Conservation (phyloP, 202 grass and related monocot genomes). For the Zizania palustris region DNA sequence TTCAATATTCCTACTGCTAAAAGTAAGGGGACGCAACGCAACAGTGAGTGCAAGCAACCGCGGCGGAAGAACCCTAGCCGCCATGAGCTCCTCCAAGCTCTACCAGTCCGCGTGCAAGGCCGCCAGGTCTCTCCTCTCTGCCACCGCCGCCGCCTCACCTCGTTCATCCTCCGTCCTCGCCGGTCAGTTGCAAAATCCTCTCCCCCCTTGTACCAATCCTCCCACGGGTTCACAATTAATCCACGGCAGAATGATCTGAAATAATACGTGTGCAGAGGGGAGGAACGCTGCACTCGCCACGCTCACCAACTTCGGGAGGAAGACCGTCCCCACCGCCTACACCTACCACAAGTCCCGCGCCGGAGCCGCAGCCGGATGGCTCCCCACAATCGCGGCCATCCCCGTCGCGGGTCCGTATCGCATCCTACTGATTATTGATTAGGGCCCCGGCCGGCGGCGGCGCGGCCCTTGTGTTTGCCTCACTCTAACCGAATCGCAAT, state of each 20-base stretch:
- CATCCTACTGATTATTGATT: too few relatives aligned
- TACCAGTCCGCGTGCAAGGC: conserved; percentile 50
- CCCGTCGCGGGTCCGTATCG: conserved; percentile 59
- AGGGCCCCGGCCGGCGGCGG: too few relatives aligned
- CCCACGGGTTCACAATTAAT: too few relatives aligned
- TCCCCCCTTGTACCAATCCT: too few relatives aligned
- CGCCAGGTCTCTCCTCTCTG: conserved; percentile 56
- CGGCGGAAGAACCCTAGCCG: not conserved
- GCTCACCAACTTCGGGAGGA: conserved; percentile 59
- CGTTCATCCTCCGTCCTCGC: conserved; percentile 35
- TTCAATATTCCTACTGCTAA: too few relatives aligned
- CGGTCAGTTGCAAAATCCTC: conserved; percentile 37
- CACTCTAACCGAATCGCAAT: not conserved
- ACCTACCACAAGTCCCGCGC: conserved; percentile 45
- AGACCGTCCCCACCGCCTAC: conserved; percentile 58
- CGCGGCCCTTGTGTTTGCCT: not conserved
- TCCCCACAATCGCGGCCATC: conserved; percentile 53
- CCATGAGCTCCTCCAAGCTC: conserved; percentile 53
- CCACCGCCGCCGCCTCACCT: conserved; percentile 29
- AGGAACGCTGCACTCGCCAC: conserved; percentile 60
- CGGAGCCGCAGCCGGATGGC: conserved; percentile 42
- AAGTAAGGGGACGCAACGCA: too few relatives aligned
- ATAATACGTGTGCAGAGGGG: conserved; percentile 42
- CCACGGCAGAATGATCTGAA: not conserved
- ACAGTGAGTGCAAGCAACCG: too few relatives aligned